Conservation (phyloP, 202 grass and related monocot species). For the Alloteropsis angusta region DNA sequence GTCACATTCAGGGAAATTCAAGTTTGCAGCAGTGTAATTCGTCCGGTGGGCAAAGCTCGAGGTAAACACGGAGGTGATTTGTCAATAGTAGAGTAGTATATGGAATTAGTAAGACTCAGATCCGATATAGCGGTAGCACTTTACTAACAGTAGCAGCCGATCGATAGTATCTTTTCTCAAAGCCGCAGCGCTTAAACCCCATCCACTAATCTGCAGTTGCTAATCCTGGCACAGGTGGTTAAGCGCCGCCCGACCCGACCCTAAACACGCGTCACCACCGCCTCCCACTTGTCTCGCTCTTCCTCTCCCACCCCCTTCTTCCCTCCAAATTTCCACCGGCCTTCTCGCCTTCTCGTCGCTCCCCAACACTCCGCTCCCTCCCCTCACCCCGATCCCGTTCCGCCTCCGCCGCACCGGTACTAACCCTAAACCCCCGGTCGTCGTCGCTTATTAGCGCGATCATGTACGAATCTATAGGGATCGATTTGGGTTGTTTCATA, state of each 20-base stretch:
- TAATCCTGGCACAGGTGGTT: conserved; percentile 34
- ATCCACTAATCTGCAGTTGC: conserved; percentile 26
- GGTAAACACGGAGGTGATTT: background rate
- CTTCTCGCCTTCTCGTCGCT: conserved; percentile 27
- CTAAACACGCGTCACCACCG: conserved; percentile 27
- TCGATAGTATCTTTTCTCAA: background rate
- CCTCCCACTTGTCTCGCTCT: conserved; percentile 12
- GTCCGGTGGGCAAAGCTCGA: too few relatives aligned
- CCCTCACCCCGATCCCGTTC: background rate
- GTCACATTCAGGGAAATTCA: too few relatives aligned
- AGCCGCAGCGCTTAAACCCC: conserved; percentile 23
- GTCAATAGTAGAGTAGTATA: background rate
- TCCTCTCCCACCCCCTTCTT: background rate
- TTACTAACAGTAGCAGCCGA: background rate
- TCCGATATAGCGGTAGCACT: background rate
- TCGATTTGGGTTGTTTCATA: background rate
- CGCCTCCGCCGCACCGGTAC: background rate
- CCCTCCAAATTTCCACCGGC: conserved; percentile 25
- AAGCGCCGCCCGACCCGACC: conserved; percentile 1
- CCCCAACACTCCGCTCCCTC: background rate
- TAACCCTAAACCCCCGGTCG: conserved; percentile 16
- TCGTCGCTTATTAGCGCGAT: background rate
- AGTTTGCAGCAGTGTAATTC: too few relatives aligned
- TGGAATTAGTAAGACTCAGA: background rate
- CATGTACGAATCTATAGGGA: background rate